Conservation (phyloP, 1,284 basidiomycete genomes). For the Apiotrichum domesticum region DNA sequence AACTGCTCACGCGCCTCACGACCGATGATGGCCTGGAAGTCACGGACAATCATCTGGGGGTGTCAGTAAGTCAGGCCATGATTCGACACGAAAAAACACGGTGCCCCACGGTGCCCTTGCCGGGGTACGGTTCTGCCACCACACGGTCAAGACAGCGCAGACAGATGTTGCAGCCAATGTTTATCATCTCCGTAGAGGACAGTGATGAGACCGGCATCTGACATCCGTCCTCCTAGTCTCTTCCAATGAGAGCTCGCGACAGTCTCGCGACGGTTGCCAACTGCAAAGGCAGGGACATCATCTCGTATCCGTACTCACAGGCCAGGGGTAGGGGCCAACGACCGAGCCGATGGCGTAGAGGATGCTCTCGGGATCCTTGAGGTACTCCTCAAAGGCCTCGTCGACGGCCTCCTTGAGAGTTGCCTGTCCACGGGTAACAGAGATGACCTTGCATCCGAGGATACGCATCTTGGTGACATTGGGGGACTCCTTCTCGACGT, state of each 20-base stretch:
- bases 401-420: conserved; percentile 93
- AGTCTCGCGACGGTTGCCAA: no score
- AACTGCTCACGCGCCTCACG: conserved; percentile 90
- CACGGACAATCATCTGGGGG: conserved; percentile 78
- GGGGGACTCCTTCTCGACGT: conserved; percentile 64
- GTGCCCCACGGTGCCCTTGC: no score
- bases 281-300: no score
- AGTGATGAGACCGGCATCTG: no score
- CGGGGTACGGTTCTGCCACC: no score
- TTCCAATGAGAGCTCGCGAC: no score
- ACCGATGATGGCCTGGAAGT: conserved; percentile 95
- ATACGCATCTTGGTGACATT: conserved; percentile 98
- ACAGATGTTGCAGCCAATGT: no score
- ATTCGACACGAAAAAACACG: no score
- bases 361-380: conserved; percentile 91
- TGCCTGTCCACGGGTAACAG: conserved; percentile 87
- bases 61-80: conserved; percentile 48
- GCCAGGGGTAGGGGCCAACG: conserved; percentile 92
- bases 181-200: no score
- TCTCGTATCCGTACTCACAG: conserved; percentile 48
- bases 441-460: conserved; percentile 90
- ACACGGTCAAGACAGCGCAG: no score
- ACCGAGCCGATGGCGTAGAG: conserved; percentile 89
- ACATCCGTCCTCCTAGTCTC: no score
- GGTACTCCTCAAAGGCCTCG: conserved; percentile 56